Conservation (phyloP, 140 eudicot genomes). For the Cichorium intybus region DNA sequence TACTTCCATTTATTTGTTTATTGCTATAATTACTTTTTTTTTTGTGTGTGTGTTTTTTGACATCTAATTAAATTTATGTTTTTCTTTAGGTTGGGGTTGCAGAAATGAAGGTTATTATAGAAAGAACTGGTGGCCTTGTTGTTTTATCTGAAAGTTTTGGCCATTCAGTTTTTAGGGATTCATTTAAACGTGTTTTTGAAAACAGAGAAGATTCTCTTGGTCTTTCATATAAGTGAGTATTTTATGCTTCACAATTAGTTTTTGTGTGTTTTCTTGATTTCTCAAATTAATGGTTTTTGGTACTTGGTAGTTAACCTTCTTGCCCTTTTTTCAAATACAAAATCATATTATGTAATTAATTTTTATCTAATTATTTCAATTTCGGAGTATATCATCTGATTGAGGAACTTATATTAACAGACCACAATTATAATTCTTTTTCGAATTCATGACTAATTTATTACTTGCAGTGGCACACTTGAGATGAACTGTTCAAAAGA, state of each 20-base stretch:
- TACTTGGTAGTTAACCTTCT: no score
- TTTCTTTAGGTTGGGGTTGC: slow-evolving; percentile 88
- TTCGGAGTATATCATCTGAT: no score
- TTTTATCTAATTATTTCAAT: no score
- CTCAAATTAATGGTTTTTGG: not conserved
- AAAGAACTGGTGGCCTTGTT: slow-evolving; percentile 83
- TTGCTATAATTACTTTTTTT: no score
- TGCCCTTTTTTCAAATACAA: no score
- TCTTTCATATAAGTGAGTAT: slow-evolving; percentile 67
- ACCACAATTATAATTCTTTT: no score
- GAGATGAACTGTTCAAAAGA: slow-evolving; percentile 80
- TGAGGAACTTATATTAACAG: no score
- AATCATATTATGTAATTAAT: no score
- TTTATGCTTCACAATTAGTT: not conserved
- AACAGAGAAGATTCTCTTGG: slow-evolving; percentile 72
- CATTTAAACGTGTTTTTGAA: slow-evolving; percentile 72
- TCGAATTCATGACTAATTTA: slow-evolving; percentile 1
- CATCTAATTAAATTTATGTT: slow-evolving; percentile 12
- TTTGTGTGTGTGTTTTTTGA: not conserved
- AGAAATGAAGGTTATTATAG: slow-evolving; percentile 82
- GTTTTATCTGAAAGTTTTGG: slow-evolving; percentile 81
- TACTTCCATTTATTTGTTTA: no score
- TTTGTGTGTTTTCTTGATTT: not conserved
- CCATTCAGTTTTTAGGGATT: slow-evolving; percentile 73
- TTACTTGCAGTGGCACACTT: slow-evolving; percentile 58